Evolutionary conservation across 768 basidiomycete genomes (phyloP).

Genomic region (Phaffia australis): DNA sequence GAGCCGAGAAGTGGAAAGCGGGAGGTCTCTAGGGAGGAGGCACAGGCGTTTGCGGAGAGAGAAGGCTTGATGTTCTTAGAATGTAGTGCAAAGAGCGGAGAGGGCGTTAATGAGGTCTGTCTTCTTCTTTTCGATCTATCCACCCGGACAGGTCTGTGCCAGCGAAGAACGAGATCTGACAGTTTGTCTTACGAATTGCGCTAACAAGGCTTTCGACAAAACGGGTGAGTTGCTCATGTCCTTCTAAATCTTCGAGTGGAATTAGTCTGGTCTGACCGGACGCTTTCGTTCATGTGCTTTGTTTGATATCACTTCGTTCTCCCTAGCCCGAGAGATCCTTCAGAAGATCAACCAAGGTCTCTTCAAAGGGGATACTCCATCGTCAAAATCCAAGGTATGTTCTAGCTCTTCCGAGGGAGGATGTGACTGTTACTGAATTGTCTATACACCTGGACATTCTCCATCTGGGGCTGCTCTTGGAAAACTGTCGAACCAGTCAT

Average conservation of each 20-base stretch:
- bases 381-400: too few relatives aligned
- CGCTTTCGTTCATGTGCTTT: neutral
- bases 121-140: neutral
- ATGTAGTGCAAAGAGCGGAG: constrained; percentile 79
- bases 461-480: too few relatives aligned
- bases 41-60: constrained; percentile 82
- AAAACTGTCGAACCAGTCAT: too few relatives aligned
- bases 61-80: constrained; percentile 89
- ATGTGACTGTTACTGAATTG: too few relatives aligned
- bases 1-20: constrained; percentile 6
- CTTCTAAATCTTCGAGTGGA: neutral
- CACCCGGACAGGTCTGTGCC: neutral
- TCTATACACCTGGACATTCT: too few relatives aligned
- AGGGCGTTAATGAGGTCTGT: constrained; percentile 70
- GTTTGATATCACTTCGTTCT: too few relatives aligned
- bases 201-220: constrained; percentile 3
- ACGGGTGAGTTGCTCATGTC: constrained; percentile 1
- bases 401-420: too few relatives aligned
- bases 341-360: constrained; percentile 13
- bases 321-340: constrained; percentile 16
- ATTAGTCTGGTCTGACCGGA: neutral
- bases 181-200: neutral
- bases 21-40: constrained; percentile 50
- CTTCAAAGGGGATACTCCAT: neutral
- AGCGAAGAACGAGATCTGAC: neutral